Conservation (phyloP, 768 basidiomycete species). For the Hemileccinum rubropunctum region DNA sequence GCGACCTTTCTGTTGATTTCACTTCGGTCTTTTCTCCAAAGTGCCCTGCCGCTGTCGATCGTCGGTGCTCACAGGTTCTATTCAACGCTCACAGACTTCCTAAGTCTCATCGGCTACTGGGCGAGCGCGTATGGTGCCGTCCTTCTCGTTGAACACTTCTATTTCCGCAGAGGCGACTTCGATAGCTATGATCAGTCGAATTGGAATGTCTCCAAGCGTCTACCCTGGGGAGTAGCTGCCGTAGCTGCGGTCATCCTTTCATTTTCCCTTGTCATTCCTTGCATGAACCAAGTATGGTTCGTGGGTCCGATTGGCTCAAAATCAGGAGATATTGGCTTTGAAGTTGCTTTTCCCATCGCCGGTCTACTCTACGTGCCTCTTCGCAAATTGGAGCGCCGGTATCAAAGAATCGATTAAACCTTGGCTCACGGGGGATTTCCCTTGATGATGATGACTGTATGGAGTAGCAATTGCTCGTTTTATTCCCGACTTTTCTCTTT, state of each 20-base stretch:
- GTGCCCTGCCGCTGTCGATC: slow-evolving; percentile 66
- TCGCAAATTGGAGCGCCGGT: slow-evolving; percentile 46
- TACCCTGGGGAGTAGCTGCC: slow-evolving; percentile 67
- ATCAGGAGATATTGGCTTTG: slow-evolving; percentile 72
- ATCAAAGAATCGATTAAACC: slow-evolving; percentile 24
- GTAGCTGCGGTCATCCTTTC: slow-evolving; percentile 47
- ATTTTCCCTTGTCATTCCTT: slow-evolving; percentile 58
- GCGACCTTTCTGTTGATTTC: slow-evolving; percentile 6
- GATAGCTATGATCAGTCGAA: slow-evolving; percentile 43
- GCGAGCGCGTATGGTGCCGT: slow-evolving; percentile 55
- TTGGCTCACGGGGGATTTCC: neutral
- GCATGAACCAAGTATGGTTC: slow-evolving; percentile 73
- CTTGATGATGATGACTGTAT: neutral
- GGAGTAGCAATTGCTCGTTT: slow-evolving; percentile 7
- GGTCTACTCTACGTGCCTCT: slow-evolving; percentile 53
- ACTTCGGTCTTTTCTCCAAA: slow-evolving; percentile 19
- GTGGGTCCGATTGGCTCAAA: slow-evolving; percentile 60
- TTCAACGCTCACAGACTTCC: slow-evolving; percentile 57
- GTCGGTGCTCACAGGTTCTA: slow-evolving; percentile 70
- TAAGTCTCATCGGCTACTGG: slow-evolving; percentile 71
- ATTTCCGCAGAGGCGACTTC: slow-evolving; percentile 55
- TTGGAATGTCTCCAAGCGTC: slow-evolving; percentile 49
- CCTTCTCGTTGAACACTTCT: slow-evolving; percentile 62
- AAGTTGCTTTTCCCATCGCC: slow-evolving; percentile 52
- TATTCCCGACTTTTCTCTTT: neutral